Evolutionary conservation across 2,329 filamentous ascomycete genomes (phyloP).

Genomic region (Clarireedia monteithiana): DNA sequence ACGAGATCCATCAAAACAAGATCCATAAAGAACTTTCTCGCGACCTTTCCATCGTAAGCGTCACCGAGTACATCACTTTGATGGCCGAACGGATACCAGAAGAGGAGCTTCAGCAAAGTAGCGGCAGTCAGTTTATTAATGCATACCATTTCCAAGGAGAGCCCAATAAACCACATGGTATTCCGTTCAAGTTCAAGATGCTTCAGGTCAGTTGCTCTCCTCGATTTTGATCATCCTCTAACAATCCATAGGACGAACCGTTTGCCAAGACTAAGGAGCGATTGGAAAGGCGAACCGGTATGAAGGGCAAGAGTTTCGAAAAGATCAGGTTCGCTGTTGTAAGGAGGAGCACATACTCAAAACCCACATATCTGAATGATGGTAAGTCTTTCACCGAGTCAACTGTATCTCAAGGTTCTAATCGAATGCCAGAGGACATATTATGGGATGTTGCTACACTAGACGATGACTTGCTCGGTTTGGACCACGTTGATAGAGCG

Average conservation of each 20-base stretch:
- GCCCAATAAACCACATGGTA: constrained; percentile 71
- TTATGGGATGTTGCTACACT: constrained; percentile 44
- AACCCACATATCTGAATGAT: constrained; percentile 77
- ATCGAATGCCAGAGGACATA: constrained; percentile 43
- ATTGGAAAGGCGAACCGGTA: constrained; percentile 83
- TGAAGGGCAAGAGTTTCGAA: constrained; percentile 97
- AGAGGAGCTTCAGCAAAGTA: constrained; percentile 50
- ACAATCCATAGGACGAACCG: constrained; percentile 57
- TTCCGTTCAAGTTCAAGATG: constrained; percentile 85
- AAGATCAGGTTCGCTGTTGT: constrained; percentile 95
- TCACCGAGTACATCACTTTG: constrained; percentile 79
- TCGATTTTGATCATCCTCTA: not conserved
- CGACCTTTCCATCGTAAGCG: constrained; percentile 66
- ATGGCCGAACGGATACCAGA: constrained; percentile 76
- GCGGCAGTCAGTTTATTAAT: constrained; percentile 54
- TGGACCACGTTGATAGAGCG: constrained; percentile 59
- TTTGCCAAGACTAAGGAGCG: constrained; percentile 92
- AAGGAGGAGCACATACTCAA: constrained; percentile 61
- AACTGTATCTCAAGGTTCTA: not conserved
- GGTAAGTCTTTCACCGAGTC: constrained; percentile 47
- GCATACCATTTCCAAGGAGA: constrained; percentile 94
- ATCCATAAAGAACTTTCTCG: constrained; percentile 70
- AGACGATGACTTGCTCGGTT: constrained; percentile 55
- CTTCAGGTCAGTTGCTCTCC: constrained; percentile 54
- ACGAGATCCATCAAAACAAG: constrained; percentile 75